Conservation (phyloP, 2,329 filamentous ascomycete species). For the Ceratocystis ficicola region DNA sequence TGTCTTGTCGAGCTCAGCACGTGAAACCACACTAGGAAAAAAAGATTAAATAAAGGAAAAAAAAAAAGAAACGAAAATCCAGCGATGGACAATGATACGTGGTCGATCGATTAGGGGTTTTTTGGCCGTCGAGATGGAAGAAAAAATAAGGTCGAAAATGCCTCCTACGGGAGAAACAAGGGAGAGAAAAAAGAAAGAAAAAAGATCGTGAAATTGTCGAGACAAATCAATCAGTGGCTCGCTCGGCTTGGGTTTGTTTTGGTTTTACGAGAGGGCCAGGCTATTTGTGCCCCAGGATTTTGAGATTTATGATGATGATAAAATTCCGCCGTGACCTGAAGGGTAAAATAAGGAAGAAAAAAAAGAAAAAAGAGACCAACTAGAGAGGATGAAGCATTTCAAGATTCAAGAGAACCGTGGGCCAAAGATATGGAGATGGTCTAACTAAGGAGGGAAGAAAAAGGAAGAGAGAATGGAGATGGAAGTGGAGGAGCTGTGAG, state of each 20-base stretch:
- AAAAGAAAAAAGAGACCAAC: slow-evolving; percentile 6
- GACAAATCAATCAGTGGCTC: background rate
- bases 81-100: background rate
- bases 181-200: slow-evolving; percentile 19
- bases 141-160: slow-evolving; percentile 21
- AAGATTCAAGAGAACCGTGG: background rate
- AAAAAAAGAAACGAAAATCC: slow-evolving; percentile 13
- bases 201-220: slow-evolving; percentile 3
- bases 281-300: background rate
- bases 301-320: background rate
- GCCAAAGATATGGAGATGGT: background rate
- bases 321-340: background rate
- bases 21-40: slow-evolving; percentile 18
- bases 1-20: background rate
- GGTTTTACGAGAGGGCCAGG: background rate
- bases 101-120: background rate
- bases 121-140: slow-evolving; percentile 10
- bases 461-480: background rate
- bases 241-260: background rate
- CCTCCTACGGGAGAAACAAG: slow-evolving; percentile 11
- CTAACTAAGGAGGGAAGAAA: background rate
- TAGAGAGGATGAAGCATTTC: background rate
- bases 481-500: background rate
- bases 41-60: slow-evolving; percentile 23
- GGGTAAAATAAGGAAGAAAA: slow-evolving; percentile 1